phyloP scores from a whole-genome alignment of 2,329 filamentous ascomycete genomes.

The Fusarium xyrophilum region DNA sequence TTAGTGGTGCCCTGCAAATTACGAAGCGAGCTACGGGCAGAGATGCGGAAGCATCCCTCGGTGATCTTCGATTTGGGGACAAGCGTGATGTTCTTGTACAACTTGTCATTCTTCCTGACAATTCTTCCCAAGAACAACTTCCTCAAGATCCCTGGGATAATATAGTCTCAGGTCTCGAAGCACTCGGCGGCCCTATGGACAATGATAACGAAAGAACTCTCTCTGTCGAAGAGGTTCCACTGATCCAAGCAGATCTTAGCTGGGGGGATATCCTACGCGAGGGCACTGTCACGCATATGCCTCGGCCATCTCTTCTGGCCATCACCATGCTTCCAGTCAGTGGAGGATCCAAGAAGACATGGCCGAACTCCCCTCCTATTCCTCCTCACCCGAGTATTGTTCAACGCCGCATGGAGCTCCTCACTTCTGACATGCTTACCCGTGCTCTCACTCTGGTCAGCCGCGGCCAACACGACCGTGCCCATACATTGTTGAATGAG shows the following conservation, averaged over 20 bases:
- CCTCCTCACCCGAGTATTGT: constrained; percentile 95
- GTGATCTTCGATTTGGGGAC: constrained; percentile 93
- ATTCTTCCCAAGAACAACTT: constrained; percentile 78
- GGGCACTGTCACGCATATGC: constrained; percentile 82
- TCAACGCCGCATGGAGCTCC: constrained; percentile 94
- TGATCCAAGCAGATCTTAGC: constrained; percentile 92
- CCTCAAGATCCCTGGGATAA: constrained; percentile 97
- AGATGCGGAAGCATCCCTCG: constrained; percentile 90
- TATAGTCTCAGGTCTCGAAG: constrained; percentile 93
- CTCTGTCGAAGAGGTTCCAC: constrained; percentile 91
- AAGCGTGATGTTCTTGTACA: constrained; percentile 94
- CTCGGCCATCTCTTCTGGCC: constrained; percentile 86
- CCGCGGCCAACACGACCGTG: constrained; percentile 90
- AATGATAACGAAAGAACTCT: constrained; percentile 81
- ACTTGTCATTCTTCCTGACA: constrained; percentile 89
- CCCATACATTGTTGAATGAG: constrained; percentile 89
- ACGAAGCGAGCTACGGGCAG: constrained; percentile 94
- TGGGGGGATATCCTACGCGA: constrained; percentile 95
- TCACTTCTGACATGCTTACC: constrained; percentile 98
- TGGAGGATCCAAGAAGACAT: constrained; percentile 69
- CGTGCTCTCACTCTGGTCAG: constrained; percentile 89
- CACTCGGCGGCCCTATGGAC: constrained; percentile 85
- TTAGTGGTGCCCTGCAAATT: constrained; percentile 93
- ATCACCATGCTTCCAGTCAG: constrained; percentile 90
- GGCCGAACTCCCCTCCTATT: constrained; percentile 76